These are phyloP conservation scores for Coprinellus aureogranulatus DNA, from an alignment of 768 basidiomycete species.

Conservation along the genomic window DNA sequence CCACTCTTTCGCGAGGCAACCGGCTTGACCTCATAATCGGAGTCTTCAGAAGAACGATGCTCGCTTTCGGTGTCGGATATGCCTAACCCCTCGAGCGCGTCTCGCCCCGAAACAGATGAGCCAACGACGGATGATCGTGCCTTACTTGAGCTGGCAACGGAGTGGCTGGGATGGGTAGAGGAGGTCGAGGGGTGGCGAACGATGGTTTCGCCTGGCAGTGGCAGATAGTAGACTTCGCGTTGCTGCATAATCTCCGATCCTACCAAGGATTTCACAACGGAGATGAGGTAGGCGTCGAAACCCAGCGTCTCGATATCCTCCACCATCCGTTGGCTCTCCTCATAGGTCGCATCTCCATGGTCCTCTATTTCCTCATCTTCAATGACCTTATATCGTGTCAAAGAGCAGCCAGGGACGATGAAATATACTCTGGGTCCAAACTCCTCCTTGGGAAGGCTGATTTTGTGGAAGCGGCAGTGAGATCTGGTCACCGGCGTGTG, in stretches of 20 bases:
- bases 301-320: conserved; percentile 49
- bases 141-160: conserved; percentile 21
- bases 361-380: conserved; percentile 59
- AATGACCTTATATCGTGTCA: conserved; percentile 56
- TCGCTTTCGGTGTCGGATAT: conserved; percentile 21
- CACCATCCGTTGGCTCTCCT: conserved; percentile 48
- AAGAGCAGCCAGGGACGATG: conserved; percentile 67
- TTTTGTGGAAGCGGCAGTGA: conserved; percentile 67
- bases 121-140: conserved; percentile 28
- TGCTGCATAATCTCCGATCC: conserved; percentile 65
- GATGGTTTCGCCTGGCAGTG: conserved; percentile 45
- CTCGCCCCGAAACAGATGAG: conserved; percentile 24
- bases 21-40: not conserved
- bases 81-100: conserved; percentile 13
- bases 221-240: conserved; percentile 64
- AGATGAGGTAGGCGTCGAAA: conserved; percentile 53
- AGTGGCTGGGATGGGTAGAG: conserved; percentile 13
- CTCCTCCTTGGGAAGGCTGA: conserved; percentile 59
- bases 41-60: not conserved
- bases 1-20: not conserved
- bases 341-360: conserved; percentile 52
- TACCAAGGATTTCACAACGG: conserved; percentile 57
- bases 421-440: conserved; percentile 55
- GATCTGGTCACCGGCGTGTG: conserved; percentile 63
- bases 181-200: conserved; percentile 15